Evolutionary conservation across 1,139 yeast genomes (phyloP).

Genomic region (Insectozyma bohioensis): DNA sequence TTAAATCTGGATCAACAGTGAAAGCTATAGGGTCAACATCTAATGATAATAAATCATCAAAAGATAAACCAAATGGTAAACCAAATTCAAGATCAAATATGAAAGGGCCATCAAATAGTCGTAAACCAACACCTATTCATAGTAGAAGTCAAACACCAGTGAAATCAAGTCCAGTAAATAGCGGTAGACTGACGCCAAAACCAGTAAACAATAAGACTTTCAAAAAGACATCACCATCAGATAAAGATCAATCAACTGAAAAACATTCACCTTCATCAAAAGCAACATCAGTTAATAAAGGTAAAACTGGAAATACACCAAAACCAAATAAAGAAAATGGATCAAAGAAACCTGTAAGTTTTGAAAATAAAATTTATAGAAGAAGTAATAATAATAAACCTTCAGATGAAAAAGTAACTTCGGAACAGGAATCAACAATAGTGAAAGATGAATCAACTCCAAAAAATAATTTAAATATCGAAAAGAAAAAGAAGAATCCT

Average conservation of each 20-base stretch:
- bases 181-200: constrained; percentile 2
- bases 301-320: background rate
- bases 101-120: background rate
- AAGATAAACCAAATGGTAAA: background rate
- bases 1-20: constrained; percentile 45
- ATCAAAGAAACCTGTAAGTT: too few relatives aligned
- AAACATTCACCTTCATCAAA: too few relatives aligned
- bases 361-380: too few relatives aligned
- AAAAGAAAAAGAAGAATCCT: too few relatives aligned
- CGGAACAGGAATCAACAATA: too few relatives aligned
- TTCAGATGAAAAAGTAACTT: too few relatives aligned
- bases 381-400: too few relatives aligned
- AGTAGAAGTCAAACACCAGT: constrained; percentile 3
- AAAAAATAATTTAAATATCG: too few relatives aligned
- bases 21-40: constrained; percentile 38
- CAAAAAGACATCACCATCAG: too few relatives aligned
- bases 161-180: background rate
- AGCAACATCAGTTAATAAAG: background rate
- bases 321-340: constrained; percentile 1
- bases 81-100: constrained; percentile 8
- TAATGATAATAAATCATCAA: constrained; percentile 1
- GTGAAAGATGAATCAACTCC: too few relatives aligned
- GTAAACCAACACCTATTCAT: constrained; percentile 5
- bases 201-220: background rate
- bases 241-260: too few relatives aligned